Percentiles rank a stretch among this genome's conserved stretches.
Evolutionary conservation across 129 eudicot genomes (phyloP).

Genomic region (Tagetes patula): DNA sequence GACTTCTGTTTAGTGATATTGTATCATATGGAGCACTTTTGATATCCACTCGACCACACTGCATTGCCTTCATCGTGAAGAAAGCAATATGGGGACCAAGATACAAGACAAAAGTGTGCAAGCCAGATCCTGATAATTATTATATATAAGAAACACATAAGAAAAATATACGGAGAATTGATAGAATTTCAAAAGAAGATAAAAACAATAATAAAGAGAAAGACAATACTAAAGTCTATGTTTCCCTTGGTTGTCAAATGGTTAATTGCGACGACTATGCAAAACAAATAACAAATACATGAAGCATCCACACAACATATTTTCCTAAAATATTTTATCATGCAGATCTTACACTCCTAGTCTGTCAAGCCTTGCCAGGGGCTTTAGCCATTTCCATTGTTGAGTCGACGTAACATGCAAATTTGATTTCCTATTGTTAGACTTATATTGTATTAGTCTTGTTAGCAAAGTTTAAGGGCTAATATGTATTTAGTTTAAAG

Average conservation of each 20-base stretch:
- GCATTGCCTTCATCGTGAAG: constrained; percentile 70
- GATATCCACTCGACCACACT: constrained; percentile 82
- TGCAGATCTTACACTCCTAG: background rate
- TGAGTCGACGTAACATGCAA: background rate
- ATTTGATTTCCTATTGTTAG: background rate
- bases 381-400: background rate
- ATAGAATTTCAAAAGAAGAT: background rate
- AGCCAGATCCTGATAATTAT: constrained; percentile 62
- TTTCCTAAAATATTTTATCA: background rate
- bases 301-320: background rate
- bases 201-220: background rate
- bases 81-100: constrained; percentile 88
- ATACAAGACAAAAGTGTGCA: constrained; percentile 86
- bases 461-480: too few relatives aligned
- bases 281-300: background rate
- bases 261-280: background rate
- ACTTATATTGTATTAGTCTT: too few relatives aligned
- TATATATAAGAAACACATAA: background rate
- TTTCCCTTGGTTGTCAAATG: background rate
- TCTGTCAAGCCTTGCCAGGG: background rate
- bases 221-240: background rate
- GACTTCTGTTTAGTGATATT: constrained; percentile 54
- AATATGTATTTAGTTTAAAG: too few relatives aligned
- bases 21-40: constrained; percentile 84
- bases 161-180: background rate